These are phyloP conservation scores for Gonapodya sp. DNA, from an alignment of 192 early-diverging fungal species.

Conservation along the genomic window DNA sequence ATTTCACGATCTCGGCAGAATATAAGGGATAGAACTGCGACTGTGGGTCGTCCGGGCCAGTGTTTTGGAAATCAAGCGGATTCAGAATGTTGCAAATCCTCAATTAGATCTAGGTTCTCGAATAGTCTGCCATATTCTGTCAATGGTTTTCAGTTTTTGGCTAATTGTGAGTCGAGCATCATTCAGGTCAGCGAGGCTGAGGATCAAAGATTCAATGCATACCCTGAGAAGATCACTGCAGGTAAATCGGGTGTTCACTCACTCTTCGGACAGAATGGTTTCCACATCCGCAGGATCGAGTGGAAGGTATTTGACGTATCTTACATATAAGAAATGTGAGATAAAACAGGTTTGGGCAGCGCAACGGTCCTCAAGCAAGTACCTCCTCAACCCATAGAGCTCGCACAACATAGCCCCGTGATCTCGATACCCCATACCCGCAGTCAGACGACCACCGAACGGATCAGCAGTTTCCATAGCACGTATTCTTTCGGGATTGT, in stretches of 20 bases:
- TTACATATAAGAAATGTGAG: background rate
- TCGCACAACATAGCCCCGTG: background rate
- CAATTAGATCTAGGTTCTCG: background rate
- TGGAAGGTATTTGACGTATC: background rate
- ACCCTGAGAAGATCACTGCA: too few relatives aligned
- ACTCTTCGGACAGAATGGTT: background rate
- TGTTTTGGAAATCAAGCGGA: too few relatives aligned
- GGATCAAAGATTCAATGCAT: too few relatives aligned
- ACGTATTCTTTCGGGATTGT: background rate
- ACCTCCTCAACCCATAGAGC: background rate
- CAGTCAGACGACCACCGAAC: background rate
- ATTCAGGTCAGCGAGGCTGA: background rate
- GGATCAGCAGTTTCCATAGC: background rate
- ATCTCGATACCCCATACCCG: background rate
- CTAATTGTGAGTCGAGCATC: background rate
- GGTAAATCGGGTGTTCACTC: too few relatives aligned
- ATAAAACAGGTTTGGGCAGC: background rate
- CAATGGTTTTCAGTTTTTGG: background rate
- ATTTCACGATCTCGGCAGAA: too few relatives aligned
- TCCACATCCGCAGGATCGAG: background rate
- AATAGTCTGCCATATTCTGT: background rate
- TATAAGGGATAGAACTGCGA: too few relatives aligned
- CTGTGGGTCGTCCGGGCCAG: too few relatives aligned
- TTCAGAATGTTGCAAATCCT: too few relatives aligned
- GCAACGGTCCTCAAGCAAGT: background rate